Conservation (phyloP, 805 yeast species). For the Candida broadrunensis region DNA sequence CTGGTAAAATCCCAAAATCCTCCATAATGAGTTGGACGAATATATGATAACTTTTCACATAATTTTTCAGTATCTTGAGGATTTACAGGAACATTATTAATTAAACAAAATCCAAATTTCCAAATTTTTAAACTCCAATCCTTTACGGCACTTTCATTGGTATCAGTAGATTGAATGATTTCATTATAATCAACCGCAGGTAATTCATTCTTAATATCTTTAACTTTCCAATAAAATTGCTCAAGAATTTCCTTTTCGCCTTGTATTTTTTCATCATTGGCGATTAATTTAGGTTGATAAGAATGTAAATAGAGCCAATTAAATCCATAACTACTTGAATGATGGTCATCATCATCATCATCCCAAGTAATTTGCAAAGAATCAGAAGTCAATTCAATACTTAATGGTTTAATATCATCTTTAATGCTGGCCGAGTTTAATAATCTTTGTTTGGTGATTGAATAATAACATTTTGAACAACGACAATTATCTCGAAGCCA, state of each 20-base stretch:
- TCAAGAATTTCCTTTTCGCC: slow-evolving; percentile 28
- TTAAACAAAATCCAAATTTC: slow-evolving; percentile 59
- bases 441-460: slow-evolving; percentile 56
- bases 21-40: slow-evolving; percentile 73
- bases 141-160: slow-evolving; percentile 40
- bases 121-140: slow-evolving; percentile 56
- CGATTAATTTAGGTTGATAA: slow-evolving; percentile 48
- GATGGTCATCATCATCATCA: slow-evolving; percentile 23
- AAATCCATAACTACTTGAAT: slow-evolving; percentile 33
- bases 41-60: slow-evolving; percentile 55
- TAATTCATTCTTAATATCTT: slow-evolving; percentile 32
- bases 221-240: slow-evolving; percentile 44
- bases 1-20: slow-evolving; percentile 79
- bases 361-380: slow-evolving; percentile 34
- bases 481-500: slow-evolving; percentile 70
- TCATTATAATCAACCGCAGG: slow-evolving; percentile 49
- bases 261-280: slow-evolving; percentile 20
- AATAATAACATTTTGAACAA: slow-evolving; percentile 52
- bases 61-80: slow-evolving; percentile 59
- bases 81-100: slow-evolving; percentile 57
- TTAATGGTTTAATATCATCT: slow-evolving; percentile 22
- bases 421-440: slow-evolving; percentile 49
- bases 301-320: slow-evolving; percentile 50
- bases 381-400: slow-evolving; percentile 8
- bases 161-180: slow-evolving; percentile 37